phyloP scores from a whole-genome alignment of 2,329 filamentous ascomycete species.

The Aspergillus bombycis region DNA sequence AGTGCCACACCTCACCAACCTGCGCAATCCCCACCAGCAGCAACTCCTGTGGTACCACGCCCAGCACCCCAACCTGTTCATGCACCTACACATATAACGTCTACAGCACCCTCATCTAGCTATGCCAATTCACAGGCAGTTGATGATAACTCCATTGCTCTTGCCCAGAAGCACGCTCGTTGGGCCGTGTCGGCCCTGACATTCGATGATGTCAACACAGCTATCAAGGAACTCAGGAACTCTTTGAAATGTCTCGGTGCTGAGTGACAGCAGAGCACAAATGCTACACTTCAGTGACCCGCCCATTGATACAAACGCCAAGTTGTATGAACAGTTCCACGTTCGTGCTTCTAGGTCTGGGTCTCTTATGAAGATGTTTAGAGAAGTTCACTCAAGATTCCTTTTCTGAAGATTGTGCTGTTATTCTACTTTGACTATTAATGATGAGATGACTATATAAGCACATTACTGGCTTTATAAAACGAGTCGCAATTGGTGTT shows the following conservation, averaged over 20 bases:
- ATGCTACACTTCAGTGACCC: not conserved
- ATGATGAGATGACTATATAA: conserved; percentile 1
- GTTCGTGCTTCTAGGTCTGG: not conserved
- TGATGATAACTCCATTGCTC: conserved; percentile 73
- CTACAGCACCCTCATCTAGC: conserved; percentile 23
- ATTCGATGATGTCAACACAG: conserved; percentile 92
- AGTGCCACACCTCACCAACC: conserved; percentile 22
- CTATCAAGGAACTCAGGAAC: conserved; percentile 77
- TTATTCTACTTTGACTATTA: not conserved
- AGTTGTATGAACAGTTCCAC: not conserved
- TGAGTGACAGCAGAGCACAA: conserved; percentile 38
- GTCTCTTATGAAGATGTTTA: not conserved
- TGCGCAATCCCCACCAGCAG: conserved; percentile 31
- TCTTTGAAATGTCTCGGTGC: conserved; percentile 74
- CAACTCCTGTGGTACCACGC: conserved; percentile 23
- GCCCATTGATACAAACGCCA: not conserved
- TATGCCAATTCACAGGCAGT: conserved; percentile 36
- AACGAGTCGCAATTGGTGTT: not conserved
- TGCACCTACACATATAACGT: conserved; percentile 23
- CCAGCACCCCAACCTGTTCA: conserved; percentile 24
- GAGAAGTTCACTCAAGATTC: not conserved
- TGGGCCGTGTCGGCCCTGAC: conserved; percentile 97
- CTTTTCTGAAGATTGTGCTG: not conserved
- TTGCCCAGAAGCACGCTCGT: conserved; percentile 92
- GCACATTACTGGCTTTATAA: not conserved